These are phyloP conservation scores for Punica granatum DNA, from an alignment of 345 rosid genomes.

Conservation along the genomic window DNA sequence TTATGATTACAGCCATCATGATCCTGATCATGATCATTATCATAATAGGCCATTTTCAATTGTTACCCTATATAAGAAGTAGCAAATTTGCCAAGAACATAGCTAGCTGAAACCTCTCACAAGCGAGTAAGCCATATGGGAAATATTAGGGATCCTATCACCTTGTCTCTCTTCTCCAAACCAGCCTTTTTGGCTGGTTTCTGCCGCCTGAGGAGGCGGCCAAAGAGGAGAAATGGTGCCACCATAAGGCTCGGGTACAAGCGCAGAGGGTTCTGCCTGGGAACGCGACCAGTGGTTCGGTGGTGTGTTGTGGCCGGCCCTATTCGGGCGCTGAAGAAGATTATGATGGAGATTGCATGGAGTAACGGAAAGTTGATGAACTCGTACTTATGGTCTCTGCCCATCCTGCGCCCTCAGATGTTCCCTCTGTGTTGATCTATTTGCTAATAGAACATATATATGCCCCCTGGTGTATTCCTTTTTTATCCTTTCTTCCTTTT, in stretches of 20 bases:
- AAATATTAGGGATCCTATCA: neutral
- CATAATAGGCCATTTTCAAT: neutral
- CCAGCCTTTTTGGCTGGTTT: constrained; percentile 33
- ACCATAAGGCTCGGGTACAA: constrained; percentile 60
- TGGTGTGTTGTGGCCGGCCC: constrained; percentile 61
- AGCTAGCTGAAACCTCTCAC: no score
- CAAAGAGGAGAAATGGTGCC: constrained; percentile 36
- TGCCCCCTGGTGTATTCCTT: neutral
- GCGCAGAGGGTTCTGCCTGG: constrained; percentile 56
- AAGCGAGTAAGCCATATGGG: neutral
- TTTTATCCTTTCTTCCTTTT: neutral
- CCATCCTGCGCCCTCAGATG: constrained; percentile 61
- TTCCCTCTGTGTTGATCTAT: constrained; percentile 62
- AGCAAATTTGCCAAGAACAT: neutral
- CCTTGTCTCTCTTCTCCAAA: constrained; percentile 23
- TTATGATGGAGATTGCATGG: constrained; percentile 51
- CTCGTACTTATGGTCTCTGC: constrained; percentile 45
- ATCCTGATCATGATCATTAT: constrained; percentile 22
- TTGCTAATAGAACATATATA: constrained; percentile 3
- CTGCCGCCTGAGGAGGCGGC: constrained; percentile 32
- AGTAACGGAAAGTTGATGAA: constrained; percentile 30
- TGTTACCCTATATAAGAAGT: constrained; percentile 1
- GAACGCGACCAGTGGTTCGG: constrained; percentile 50
- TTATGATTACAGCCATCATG: constrained; percentile 41
- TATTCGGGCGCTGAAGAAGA: constrained; percentile 44